Evolutionary conservation across 169 alveolate species (phyloP).

Genomic region (Eimeria acervulina): DNA sequence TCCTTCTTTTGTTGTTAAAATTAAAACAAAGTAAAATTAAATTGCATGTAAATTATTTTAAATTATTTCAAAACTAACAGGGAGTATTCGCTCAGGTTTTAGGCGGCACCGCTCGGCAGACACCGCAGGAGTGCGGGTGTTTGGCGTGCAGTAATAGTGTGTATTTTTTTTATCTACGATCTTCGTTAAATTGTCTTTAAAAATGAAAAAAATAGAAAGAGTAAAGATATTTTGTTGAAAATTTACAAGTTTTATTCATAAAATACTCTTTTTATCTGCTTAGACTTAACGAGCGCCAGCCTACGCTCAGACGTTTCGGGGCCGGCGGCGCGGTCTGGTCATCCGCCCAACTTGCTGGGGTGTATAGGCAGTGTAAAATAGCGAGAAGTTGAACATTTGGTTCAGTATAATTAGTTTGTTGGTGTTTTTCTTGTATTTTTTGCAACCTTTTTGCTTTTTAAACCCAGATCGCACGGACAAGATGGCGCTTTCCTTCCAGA

Average conservation of each 20-base stretch:
- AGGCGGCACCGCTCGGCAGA: neutral
- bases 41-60: neutral
- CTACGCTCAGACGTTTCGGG: too few species aligned
- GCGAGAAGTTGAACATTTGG: too few species aligned
- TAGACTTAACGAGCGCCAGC: too few species aligned
- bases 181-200: neutral
- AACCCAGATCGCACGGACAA: neutral
- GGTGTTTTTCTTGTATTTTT: neutral
- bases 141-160: too few species aligned
- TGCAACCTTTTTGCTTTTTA: neutral
- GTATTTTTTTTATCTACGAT: neutral
- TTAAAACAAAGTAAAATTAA: too few species aligned
- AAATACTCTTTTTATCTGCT: too few species aligned
- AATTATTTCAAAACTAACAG: neutral
- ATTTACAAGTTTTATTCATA: neutral
- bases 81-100: neutral
- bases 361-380: neutral
- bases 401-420: neutral
- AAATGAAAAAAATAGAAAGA: neutral
- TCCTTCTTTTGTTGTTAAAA: too few species aligned
- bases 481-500: neutral
- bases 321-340: conserved; percentile 38
- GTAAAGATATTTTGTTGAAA: neutral
- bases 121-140: neutral
- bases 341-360: neutral